phyloP scores from a whole-genome alignment of 257 asterid genomes.

The Nicotiana undulata region DNA sequence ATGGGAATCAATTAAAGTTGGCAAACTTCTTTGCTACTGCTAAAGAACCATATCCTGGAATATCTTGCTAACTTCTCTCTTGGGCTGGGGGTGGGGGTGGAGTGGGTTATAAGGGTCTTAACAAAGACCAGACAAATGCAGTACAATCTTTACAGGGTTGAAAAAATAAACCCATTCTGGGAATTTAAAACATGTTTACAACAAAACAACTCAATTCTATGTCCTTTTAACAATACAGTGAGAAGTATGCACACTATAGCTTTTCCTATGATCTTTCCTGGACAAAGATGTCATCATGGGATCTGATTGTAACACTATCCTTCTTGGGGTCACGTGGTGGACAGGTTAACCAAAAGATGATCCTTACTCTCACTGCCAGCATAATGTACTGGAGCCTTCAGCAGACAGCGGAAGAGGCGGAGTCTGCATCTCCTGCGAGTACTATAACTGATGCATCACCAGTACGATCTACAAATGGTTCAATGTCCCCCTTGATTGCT shows the following conservation, averaged over 20 bases:
- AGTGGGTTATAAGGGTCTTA: neutral
- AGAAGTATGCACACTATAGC: neutral
- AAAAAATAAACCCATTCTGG: neutral
- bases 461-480: conserved; percentile 33
- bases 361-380: conserved; percentile 88
- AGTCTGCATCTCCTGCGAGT: conserved; percentile 47
- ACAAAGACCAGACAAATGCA: neutral
- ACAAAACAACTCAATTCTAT: neutral
- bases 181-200: neutral
- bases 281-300: neutral
- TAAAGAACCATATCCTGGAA: neutral
- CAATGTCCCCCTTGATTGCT: conserved; percentile 29
- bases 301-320: neutral
- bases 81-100: neutral
- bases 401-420: conserved; percentile 62
- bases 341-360: conserved; percentile 98
- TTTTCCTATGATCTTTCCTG: neutral
- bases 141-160: neutral
- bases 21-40: neutral
- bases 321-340: conserved; percentile 6
- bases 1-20: neutral
- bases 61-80: neutral
- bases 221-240: neutral
- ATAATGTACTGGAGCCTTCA: conserved; percentile 96
- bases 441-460: conserved; percentile 32